Conservation (phyloP, 1,139 yeast species). For the Kodamaea plutei region DNA sequence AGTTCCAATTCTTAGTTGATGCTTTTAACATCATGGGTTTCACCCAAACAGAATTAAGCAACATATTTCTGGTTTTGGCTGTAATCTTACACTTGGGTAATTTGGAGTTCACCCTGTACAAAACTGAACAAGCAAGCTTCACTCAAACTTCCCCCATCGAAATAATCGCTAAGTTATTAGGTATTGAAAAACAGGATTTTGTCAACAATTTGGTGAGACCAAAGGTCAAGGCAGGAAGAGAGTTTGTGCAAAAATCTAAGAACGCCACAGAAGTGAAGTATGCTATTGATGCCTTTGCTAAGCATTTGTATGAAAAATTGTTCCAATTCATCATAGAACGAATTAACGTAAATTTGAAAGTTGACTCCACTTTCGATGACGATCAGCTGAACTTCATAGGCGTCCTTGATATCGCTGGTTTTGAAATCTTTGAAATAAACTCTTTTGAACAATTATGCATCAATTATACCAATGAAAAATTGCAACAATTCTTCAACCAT, state of each 20-base stretch:
- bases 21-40: constrained; percentile 80
- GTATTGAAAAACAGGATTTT: constrained; percentile 56
- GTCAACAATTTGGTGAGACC: constrained; percentile 63
- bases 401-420: constrained; percentile 94
- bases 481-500: constrained; percentile 96
- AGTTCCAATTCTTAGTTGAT: constrained; percentile 54
- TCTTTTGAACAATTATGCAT: constrained; percentile 96
- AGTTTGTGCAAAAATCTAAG: constrained; percentile 75
- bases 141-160: constrained; percentile 52
- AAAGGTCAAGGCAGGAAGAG: constrained; percentile 88
- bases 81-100: constrained; percentile 84
- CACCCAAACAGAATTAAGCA: constrained; percentile 46
- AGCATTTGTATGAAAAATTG: constrained; percentile 77
- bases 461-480: constrained; percentile 91
- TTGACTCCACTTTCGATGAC: constrained; percentile 18
- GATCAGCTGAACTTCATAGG: constrained; percentile 66
- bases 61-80: constrained; percentile 67
- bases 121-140: constrained; percentile 78
- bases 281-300: constrained; percentile 83
- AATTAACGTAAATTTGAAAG: constrained; percentile 65
- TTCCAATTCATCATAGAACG: constrained; percentile 75
- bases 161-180: constrained; percentile 58
- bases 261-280: constrained; percentile 77
- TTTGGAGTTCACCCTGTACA: constrained; percentile 65
- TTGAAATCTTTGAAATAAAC: constrained; percentile 87